Conservation (phyloP, 352 stramenopile genomes). For the Blastocystis sp. region DNA sequence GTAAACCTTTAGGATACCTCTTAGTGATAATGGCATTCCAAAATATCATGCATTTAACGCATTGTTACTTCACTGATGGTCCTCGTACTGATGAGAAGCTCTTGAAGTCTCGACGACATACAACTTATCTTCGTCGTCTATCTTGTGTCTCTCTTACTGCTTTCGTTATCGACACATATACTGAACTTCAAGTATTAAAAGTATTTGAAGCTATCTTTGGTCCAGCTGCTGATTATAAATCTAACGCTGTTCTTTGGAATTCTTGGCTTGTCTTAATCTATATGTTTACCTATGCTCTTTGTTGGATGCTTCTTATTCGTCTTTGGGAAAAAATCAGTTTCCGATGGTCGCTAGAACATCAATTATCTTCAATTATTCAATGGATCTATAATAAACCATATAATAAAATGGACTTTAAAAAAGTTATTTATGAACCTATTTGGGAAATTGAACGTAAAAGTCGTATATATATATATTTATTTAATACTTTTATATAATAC, state of each 20-base stretch:
- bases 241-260: slow-evolving; percentile 7
- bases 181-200: slow-evolving; percentile 7
- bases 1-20: slow-evolving; percentile 27
- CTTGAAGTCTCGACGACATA: neutral
- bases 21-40: slow-evolving; percentile 2
- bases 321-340: slow-evolving; percentile 17
- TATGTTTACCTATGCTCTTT: neutral
- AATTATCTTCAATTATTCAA: slow-evolving; percentile 2
- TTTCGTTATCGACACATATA: slow-evolving; percentile 13
- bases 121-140: neutral
- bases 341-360: slow-evolving; percentile 17
- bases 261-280: slow-evolving; percentile 18
- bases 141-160: slow-evolving; percentile 16
- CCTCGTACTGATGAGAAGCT: too few relatives aligned
- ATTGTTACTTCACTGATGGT: neutral
- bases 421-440: slow-evolving; percentile 25
- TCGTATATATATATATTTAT: too few relatives aligned
- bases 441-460: too few relatives aligned
- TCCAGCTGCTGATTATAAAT: neutral
- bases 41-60: neutral
- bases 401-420: slow-evolving; percentile 21
- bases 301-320: neutral
- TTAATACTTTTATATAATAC: too few relatives aligned
- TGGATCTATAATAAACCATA: slow-evolving; percentile 19
- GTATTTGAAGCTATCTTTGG: slow-evolving; percentile 21